Base-by-base conservation (phyloP, 2,329 filamentous ascomycete genomes). In the Macrophomina phaseolina region DNA sequence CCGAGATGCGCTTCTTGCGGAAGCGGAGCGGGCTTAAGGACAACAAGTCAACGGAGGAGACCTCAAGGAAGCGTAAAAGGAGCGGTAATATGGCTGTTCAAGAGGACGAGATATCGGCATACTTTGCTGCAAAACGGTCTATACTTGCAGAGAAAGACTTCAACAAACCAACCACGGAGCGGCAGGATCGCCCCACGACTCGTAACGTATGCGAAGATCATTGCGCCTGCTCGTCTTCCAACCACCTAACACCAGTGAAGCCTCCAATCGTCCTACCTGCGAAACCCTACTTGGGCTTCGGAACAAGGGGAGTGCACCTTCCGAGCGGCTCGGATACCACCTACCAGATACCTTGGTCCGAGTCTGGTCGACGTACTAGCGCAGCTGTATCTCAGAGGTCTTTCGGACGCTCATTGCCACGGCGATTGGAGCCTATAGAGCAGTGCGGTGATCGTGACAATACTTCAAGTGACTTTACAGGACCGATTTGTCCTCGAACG, bases 1-100 rank as follows among this genome's bases (percentile, higher is more conserved):
- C 82, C 34, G 81, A 84, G 70, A 82, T 84, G 80, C 80, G 76
- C 30, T 85, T 84, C 68, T 70, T 85, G 49, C 79, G 80, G 65
- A 78, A 78, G 66, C 73, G 76, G 16, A 72, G 70, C 67, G 73
- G 70, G 48, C 68, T 72, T 67, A 63, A 70, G 66, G 69, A 79
- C 67, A 66, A 71, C 71, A 48, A 65, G 62, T 48, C 18, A 62
- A 64, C 71, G 70, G 65, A 72, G 69, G 18, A 73, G 72, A 69
- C 69, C 12, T 55, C 68, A 40, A 48, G 67, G 32, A 71, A 71
- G 68, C 78, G 74, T 68, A 77, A 74, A 65, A 73, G 69, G 60
- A 76, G 73, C 65, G 76, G 72, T 62, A 79, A 73, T 71, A 71
- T 53, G 73, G 72, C 23, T 68, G 69, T n/a, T 77, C 52, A 73